Conservation (phyloP, 805 yeast species). For the Wickerhamiella occidentalis region DNA sequence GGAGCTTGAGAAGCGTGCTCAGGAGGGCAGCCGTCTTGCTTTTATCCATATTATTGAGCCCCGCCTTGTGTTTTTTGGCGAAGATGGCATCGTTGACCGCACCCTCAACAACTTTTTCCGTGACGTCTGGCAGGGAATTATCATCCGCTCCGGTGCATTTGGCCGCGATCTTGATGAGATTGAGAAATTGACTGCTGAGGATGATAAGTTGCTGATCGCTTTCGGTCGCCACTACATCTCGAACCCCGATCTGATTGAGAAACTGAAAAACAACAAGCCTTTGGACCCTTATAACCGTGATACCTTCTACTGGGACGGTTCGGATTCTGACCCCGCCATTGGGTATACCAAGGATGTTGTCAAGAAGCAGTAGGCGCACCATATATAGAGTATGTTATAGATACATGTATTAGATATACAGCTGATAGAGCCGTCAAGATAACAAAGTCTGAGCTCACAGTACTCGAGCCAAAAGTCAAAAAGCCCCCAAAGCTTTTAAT, state of each 20-base stretch:
- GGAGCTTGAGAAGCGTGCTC: constrained; percentile 33
- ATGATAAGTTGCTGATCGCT: constrained; percentile 28
- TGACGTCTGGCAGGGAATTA: constrained; percentile 19
- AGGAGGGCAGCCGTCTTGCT: constrained; percentile 31
- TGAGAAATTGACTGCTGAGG: constrained; percentile 12
- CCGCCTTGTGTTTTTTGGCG: constrained; percentile 26
- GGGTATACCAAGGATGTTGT: constrained; percentile 30
- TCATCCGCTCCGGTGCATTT: constrained; percentile 20
- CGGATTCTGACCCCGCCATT: constrained; percentile 25
- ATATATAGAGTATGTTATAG: too few species aligned
- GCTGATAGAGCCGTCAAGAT: too few species aligned
- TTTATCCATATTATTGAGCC: constrained; percentile 38
- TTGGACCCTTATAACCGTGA: constrained; percentile 37
- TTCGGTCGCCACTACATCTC: constrained; percentile 41
- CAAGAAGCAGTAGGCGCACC: too few species aligned
- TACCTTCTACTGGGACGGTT: constrained; percentile 34
- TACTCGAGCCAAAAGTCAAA: too few species aligned
- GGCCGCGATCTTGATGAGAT: constrained; percentile 14
- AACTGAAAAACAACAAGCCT: constrained; percentile 33
- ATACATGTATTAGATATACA: too few species aligned
- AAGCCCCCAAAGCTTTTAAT: too few species aligned
- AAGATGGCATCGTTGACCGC: not conserved
- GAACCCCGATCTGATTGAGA: constrained; percentile 44
- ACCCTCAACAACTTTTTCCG: constrained; percentile 18
- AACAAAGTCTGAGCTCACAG: too few species aligned